Evolutionary conservation across 805 yeast species (phyloP), one percentile per base, ranked within the genome.

Genomic region (Hemisphaericaspora nanyangensis): DNA sequence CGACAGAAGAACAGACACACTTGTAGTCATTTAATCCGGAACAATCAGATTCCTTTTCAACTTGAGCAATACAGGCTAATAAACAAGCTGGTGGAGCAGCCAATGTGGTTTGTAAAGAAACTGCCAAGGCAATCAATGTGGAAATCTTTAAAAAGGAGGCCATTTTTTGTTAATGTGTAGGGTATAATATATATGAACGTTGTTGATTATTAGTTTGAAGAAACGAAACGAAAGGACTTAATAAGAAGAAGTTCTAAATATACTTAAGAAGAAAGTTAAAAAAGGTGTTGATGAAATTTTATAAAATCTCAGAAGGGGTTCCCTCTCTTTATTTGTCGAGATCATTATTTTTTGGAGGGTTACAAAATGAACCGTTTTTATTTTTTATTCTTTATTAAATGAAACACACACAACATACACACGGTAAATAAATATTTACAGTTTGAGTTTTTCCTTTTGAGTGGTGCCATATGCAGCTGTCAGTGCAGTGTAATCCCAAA

Each of bases 31-130:
- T 76, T 60, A 87, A 60, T 41, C 80, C 68, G 43, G 66, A 50
- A 63, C 93, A 85, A 34, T 66, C 44, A 30, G 77, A 62, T 12
- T 80, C 72, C 58, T 75, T 75, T 46, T 74, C 70, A 40, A 84
- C 90, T 54, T 77, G 73, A 41, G 87, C 75, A 43, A 85, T 91
- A 76, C 96, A 88, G 29, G 95, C 95, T 60, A 89, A 72, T 49
- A 89, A 67, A 72, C 96, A 89, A 28, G 96, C 96, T 44, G 96
- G 96, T 37, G 96, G 93, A 40, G 91, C 72, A 39, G 85, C 82
- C 33, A 79, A 76, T 22, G 74, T 72, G 24, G 70, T 54, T 17
- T 75, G 65, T 41, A 70, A 51, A 44, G 63, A 58, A 22, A 74
- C 60, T 37, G 73, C 68, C 42, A 70, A 50, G 18, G 62, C 62